Base-by-base conservation (phyloP, 2,329 filamentous ascomycete genomes). In the Pseudocercospora fuligena region DNA sequence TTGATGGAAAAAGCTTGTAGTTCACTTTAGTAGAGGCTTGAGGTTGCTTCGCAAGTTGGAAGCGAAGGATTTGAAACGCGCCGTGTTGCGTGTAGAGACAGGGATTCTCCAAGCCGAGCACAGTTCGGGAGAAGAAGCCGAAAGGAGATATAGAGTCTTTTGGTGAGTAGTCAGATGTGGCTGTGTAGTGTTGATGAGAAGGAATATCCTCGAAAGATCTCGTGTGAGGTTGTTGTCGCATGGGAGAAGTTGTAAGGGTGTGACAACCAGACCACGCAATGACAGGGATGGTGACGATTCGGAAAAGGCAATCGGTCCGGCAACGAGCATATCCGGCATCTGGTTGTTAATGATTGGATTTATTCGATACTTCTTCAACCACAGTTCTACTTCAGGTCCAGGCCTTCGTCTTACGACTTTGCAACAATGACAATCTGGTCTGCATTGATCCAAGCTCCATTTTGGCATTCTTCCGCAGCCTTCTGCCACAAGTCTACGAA, bases 11-110 rank as follows among this genome's bases (percentile, higher is more conserved):
- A 56, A 19, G 27, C 23, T 27, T 51, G 47, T 51, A 23, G 11
- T 33, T 7, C 5, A 31, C 27, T 27, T 23, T 51, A 23, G 47
- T 51, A 51, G 21, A 51, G 19, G 19, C 47, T 51, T 27, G 40
- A 14, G 46, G 46, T 49, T 49, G 46, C 46, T 49, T 49, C 46
- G 46, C 29, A 49, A 49, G 23, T 27, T 25, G 51, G 51, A 56
- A 56, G 51, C 51, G 51, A 56, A 31, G 23, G 25, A 27, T 25
- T n/a, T 56, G 51, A 56, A 56, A 56, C 51, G 27, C 27, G 51
- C 27, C 8, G 16, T 56, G 51, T 56, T 56, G 51, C 51, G 51
- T 29, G 23, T 56, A 43, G 16, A 56, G 27, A 31, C 27, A 56
- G 14, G 51, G 27, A 31, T 33, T 27, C 19, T 23, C 47, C 21